phyloP scores from a whole-genome alignment of 2,329 filamentous ascomycete species.

The Aphanoascus verrucosus region DNA sequence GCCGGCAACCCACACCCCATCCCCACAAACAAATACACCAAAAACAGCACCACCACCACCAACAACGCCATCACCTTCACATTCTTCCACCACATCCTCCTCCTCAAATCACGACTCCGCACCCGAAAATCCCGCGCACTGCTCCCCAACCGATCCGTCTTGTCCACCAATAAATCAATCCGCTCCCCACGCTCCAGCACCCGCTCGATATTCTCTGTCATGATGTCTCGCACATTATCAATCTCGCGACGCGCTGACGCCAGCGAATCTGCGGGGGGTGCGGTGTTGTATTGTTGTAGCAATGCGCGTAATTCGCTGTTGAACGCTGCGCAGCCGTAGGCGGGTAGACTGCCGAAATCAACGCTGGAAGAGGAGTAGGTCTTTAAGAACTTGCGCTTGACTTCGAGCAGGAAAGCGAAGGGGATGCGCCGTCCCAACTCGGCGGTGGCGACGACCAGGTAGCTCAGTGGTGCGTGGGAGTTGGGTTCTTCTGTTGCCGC shows the following conservation, averaged over 20 bases:
- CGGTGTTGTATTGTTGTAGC: slow-evolving; percentile 76
- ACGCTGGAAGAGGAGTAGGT: slow-evolving; percentile 56
- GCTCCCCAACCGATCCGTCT: slow-evolving; percentile 84
- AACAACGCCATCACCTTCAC: slow-evolving; percentile 83
- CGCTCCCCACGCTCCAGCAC: slow-evolving; percentile 82
- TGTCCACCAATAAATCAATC: slow-evolving; percentile 87
- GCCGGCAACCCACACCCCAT: slow-evolving; percentile 61
- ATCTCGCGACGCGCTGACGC: slow-evolving; percentile 78
- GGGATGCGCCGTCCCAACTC: slow-evolving; percentile 76
- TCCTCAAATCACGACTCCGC: slow-evolving; percentile 70
- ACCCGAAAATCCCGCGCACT: slow-evolving; percentile 85
- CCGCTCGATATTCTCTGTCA: slow-evolving; percentile 90
- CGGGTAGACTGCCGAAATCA: slow-evolving; percentile 66
- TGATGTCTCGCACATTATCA: slow-evolving; percentile 81
- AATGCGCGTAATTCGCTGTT: slow-evolving; percentile 65
- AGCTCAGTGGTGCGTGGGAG: slow-evolving; percentile 73
- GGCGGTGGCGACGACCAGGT: slow-evolving; percentile 76
- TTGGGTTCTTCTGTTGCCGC: slow-evolving; percentile 33
- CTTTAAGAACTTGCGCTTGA: slow-evolving; percentile 74
- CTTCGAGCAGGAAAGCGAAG: slow-evolving; percentile 84
- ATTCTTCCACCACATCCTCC: slow-evolving; percentile 99
- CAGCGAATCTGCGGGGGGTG: slow-evolving; percentile 68
- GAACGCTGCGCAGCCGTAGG: slow-evolving; percentile 83
- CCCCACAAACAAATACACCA: slow-evolving; percentile 60
- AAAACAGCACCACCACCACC: slow-evolving; percentile 56